Evolutionary conservation across 306 rosid species (phyloP).

Genomic region (Vigna angularis): DNA sequence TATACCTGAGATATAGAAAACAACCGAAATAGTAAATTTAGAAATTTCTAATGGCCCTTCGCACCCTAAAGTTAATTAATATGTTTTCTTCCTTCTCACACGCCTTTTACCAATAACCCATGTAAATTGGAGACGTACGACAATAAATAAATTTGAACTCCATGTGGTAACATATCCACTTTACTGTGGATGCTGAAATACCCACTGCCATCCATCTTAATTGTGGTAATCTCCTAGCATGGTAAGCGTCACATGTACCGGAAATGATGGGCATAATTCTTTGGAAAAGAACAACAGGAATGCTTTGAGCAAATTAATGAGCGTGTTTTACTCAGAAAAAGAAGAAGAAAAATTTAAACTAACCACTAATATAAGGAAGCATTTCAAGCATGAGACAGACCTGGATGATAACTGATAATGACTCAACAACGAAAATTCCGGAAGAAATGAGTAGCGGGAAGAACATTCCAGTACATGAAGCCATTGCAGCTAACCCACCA

Average conservation of each 20-base stretch:
- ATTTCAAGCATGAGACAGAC: slow-evolving; percentile 46
- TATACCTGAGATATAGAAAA: too few relatives aligned
- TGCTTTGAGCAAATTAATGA: slow-evolving; percentile 5
- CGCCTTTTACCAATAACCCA: neutral
- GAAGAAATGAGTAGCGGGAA: slow-evolving; percentile 82
- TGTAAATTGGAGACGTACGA: slow-evolving; percentile 15
- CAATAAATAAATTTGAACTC: neutral
- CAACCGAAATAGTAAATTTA: neutral
- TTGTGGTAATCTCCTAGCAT: slow-evolving; percentile 20
- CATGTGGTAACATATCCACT: neutral
- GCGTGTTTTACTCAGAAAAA: neutral
- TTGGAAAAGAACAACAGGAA: neutral
- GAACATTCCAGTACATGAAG: slow-evolving; percentile 96
- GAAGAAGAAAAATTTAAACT: neutral
- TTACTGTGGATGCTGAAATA: neutral
- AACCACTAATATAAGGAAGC: neutral
- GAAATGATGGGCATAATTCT: neutral
- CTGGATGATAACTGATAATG: slow-evolving; percentile 78
- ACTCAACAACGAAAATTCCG: slow-evolving; percentile 77
- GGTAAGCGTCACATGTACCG: slow-evolving; percentile 4
- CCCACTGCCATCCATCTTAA: neutral
- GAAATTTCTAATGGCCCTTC: neutral
- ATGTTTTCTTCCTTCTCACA: neutral
- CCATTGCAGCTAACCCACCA: slow-evolving; percentile 96
- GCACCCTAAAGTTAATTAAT: neutral